A percentile compares a stretch with the other conserved stretches of the same genome.
phyloP scores from a whole-genome alignment of 306 rosid genomes.

The Ammopiptanthus mongolicus region DNA sequence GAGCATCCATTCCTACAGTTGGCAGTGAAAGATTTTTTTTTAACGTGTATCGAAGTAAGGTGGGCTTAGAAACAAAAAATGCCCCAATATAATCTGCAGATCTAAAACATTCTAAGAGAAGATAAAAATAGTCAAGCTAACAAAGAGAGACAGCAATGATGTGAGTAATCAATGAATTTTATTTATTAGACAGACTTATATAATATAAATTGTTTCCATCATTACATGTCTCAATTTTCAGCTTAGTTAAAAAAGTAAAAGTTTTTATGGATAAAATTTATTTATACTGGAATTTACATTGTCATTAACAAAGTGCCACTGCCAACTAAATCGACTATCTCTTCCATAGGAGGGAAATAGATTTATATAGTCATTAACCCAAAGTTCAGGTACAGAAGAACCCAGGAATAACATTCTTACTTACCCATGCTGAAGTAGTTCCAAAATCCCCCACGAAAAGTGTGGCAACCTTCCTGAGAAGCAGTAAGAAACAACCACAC shows the following conservation, averaged over 20 bases:
- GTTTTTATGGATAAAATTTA: neutral
- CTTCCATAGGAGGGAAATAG: neutral
- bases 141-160: neutral
- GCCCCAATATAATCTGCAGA: neutral
- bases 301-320: neutral
- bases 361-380: neutral
- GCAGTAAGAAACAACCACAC: constrained; percentile 20
- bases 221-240: neutral
- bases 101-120: neutral
- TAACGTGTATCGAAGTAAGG: neutral
- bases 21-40: neutral
- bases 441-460: constrained; percentile 98
- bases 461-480: constrained; percentile 80
- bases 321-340: neutral
- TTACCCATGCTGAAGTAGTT: constrained; percentile 98
- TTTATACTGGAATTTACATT: neutral
- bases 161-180: neutral
- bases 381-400: constrained; percentile 19
- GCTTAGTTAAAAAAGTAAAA: neutral
- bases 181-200: neutral
- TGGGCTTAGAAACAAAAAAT: neutral
- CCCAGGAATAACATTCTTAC: constrained; percentile 39
- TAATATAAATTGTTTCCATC: neutral
- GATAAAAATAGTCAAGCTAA: neutral
- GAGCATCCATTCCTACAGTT: constrained; percentile 91